Evolutionary conservation across 129 eudicot species (phyloP).

Genomic region (Logfia minima): DNA sequence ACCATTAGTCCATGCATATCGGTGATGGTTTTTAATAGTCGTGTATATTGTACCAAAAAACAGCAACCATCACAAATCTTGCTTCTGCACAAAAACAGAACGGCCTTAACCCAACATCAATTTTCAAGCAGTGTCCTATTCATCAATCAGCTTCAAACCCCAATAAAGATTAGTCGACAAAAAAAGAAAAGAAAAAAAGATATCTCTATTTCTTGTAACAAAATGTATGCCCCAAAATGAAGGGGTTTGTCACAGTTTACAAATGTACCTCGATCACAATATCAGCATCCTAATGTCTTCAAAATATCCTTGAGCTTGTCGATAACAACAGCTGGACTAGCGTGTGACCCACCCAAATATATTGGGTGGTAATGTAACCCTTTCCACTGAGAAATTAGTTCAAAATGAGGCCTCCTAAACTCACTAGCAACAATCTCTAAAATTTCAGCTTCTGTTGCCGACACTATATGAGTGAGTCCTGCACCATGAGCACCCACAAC

Average conservation of each 20-base stretch:
- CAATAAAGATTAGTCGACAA: background rate
- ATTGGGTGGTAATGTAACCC: conserved; percentile 87
- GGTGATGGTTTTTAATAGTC: background rate
- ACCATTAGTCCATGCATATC: too few species aligned
- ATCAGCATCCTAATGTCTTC: conserved; percentile 69
- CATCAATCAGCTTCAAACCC: background rate
- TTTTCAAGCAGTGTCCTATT: background rate
- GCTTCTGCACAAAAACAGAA: background rate
- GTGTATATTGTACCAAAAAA: conserved; percentile 4
- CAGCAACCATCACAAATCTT: conserved; percentile 8
- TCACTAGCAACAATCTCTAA: conserved; percentile 74
- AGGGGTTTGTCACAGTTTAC: conserved; percentile 1
- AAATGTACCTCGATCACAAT: background rate
- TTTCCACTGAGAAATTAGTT: conserved; percentile 75
- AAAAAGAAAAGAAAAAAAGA: background rate
- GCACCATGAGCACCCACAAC: conserved; percentile 98
- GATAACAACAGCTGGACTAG: conserved; percentile 56
- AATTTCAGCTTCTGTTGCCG: conserved; percentile 65
- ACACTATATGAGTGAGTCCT: conserved; percentile 87
- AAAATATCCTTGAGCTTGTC: conserved; percentile 55
- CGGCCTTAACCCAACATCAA: conserved; percentile 4
- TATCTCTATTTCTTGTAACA: background rate
- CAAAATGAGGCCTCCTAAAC: conserved; percentile 83
- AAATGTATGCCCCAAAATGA: conserved; percentile 2
- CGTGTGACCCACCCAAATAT: conserved; percentile 51